Percentiles rank a stretch among this genome's conserved stretches.
phyloP scores from a whole-genome alignment of 1,139 yeast genomes.

The Blastobotrys raffinosifermentans region DNA sequence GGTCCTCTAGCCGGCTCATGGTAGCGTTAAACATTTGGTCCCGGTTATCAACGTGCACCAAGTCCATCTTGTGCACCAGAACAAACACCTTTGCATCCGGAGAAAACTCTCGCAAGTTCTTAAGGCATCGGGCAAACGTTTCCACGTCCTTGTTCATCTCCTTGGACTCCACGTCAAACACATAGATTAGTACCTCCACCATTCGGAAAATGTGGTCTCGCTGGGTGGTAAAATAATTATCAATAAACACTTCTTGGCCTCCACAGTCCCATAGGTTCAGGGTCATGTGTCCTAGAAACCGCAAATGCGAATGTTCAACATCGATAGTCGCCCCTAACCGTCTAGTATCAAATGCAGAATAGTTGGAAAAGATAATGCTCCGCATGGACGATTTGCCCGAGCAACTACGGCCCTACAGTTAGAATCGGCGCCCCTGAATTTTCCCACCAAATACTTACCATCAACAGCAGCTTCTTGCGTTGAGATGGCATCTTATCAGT shows the following conservation, averaged over 20 bases:
- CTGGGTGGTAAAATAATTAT: constrained; percentile 81
- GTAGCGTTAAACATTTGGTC: constrained; percentile 76
- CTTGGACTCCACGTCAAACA: constrained; percentile 90
- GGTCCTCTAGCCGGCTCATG: constrained; percentile 75
- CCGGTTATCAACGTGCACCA: constrained; percentile 81
- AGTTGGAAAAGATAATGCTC: constrained; percentile 86
- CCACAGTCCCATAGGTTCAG: constrained; percentile 98
- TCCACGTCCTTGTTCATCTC: constrained; percentile 91
- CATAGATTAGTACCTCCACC: constrained; percentile 97
- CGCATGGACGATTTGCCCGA: constrained; percentile 98
- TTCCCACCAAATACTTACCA: constrained; percentile 33
- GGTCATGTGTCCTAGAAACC: constrained; percentile 93
- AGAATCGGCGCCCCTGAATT: constrained; percentile 9
- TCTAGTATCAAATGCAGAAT: constrained; percentile 94
- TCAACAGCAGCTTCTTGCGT: constrained; percentile 47
- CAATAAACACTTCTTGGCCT: constrained; percentile 90
- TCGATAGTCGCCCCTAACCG: constrained; percentile 96
- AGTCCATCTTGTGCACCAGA: constrained; percentile 90
- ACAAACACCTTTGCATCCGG: constrained; percentile 93
- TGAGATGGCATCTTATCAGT: constrained; percentile 13
- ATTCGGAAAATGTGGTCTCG: constrained; percentile 88
- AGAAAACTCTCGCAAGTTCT: constrained; percentile 74
- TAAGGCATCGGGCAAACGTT: constrained; percentile 77
- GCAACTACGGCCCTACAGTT: constrained; percentile 79
- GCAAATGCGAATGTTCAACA: constrained; percentile 90